Percentiles rank a stretch among this genome's conserved stretches.
These are phyloP conservation scores for Trichocladium antarcticum DNA, from an alignment of 495 filamentous ascomycete genomes.

Conservation along the genomic window DNA sequence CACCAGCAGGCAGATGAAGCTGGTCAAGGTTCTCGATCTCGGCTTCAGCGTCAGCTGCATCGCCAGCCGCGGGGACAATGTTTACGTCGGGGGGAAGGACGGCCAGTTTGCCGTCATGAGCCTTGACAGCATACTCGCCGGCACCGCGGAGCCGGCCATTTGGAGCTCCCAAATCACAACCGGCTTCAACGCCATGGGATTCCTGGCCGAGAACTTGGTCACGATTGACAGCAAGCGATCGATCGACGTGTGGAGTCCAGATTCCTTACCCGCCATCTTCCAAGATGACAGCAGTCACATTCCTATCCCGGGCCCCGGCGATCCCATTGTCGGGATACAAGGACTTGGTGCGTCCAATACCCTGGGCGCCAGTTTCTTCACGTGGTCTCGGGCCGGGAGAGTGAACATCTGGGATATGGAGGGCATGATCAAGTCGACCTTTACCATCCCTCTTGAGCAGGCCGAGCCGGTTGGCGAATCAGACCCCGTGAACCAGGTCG, in stretches of 20 bases:
- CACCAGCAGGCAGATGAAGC: constrained; percentile 53
- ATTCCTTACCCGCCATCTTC: constrained; percentile 23
- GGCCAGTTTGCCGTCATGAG: constrained; percentile 33
- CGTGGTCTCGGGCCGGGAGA: constrained; percentile 68
- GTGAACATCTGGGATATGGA: constrained; percentile 72
- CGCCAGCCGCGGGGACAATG: constrained; percentile 32
- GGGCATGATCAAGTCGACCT: constrained; percentile 53
- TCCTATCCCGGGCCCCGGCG: constrained; percentile 58
- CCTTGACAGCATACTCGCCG: constrained; percentile 31
- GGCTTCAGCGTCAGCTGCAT: constrained; percentile 55
- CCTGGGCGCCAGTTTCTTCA: constrained; percentile 62
- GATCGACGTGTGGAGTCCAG: constrained; percentile 52
- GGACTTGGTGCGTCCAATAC: constrained; percentile 46
- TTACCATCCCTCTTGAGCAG: constrained; percentile 60
- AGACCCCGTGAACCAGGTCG: constrained; percentile 62
- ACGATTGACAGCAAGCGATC: constrained; percentile 63
- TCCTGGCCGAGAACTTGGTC: constrained; percentile 54
- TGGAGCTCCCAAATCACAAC: constrained; percentile 19
- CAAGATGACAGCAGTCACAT: constrained; percentile 27
- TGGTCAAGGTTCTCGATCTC: constrained; percentile 50
- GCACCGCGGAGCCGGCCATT: constrained; percentile 18
- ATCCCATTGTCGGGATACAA: constrained; percentile 66
- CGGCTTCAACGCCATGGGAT: constrained; percentile 54
- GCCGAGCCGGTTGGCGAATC: constrained; percentile 41
- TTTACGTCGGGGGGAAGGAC: constrained; percentile 37